Conservation (phyloP, 2,329 filamentous ascomycete genomes). For the Decorospora gaudefroyi region DNA sequence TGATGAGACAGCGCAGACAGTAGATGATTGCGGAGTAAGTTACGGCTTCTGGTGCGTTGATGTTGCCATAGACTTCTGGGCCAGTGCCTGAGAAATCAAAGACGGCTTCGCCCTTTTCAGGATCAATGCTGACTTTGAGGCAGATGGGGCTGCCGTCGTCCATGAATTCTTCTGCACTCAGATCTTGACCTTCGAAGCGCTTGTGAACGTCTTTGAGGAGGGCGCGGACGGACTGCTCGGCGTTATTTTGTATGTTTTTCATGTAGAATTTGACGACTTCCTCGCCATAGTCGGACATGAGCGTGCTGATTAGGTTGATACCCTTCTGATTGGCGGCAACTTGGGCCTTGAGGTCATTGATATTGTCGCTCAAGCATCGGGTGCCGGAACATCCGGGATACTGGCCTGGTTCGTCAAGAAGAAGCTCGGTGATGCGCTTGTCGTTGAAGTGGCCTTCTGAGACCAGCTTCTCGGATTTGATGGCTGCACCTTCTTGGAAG, state of each 20-base stretch:
- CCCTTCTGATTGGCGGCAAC: slow-evolving; percentile 86
- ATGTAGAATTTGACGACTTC: slow-evolving; percentile 82
- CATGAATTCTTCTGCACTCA: slow-evolving; percentile 80
- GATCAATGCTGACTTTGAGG: slow-evolving; percentile 75
- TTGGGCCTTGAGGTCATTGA: slow-evolving; percentile 85
- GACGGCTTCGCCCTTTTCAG: slow-evolving; percentile 71
- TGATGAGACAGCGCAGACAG: slow-evolving; percentile 78
- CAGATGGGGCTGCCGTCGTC: slow-evolving; percentile 81
- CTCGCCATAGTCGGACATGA: slow-evolving; percentile 79
- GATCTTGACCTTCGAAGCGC: slow-evolving; percentile 69
- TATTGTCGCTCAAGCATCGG: slow-evolving; percentile 77
- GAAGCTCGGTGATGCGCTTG: slow-evolving; percentile 69
- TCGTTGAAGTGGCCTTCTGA: slow-evolving; percentile 79
- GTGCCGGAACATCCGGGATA: slow-evolving; percentile 79
- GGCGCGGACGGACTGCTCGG: slow-evolving; percentile 73
- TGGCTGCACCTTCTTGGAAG: slow-evolving; percentile 61
- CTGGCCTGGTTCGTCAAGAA: slow-evolving; percentile 73
- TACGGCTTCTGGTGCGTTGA: slow-evolving; percentile 80
- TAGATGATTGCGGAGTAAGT: slow-evolving; percentile 87
- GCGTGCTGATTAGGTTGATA: slow-evolving; percentile 72
- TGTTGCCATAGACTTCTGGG: slow-evolving; percentile 77
- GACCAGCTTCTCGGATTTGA: slow-evolving; percentile 68
- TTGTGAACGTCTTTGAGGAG: slow-evolving; percentile 73
- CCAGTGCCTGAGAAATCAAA: slow-evolving; percentile 82
- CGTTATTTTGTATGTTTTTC: slow-evolving; percentile 79